Base-by-base conservation (phyloP, 305 asterid genomes). In the Fraxinus sp. region DNA sequence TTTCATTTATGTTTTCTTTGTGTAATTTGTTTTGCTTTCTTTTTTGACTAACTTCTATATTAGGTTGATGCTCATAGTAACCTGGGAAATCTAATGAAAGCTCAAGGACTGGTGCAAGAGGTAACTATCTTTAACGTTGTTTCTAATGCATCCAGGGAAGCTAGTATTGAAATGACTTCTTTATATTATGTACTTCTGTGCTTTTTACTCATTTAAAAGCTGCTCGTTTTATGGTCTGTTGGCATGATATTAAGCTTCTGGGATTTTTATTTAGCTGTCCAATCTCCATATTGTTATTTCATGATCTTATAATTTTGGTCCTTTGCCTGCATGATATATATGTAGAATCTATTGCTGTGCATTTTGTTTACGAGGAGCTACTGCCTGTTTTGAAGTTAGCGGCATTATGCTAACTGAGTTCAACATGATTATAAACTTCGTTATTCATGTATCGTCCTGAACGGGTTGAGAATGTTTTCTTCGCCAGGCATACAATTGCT, bases 1-100 rank as follows among this genome's bases (percentile, higher is more conserved):
- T 85, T 73, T 35, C 7, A 78, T 72, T 64, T 49, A 10, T 59
- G 16, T 77, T 39, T 79, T 73, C 43, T 18, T 74, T 16, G 32
- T 77, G 20, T 81, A 64, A 35, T 28, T 83, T 43, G 39, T 77
- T 37, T 79, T 85, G 80, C 37, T 79, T 77, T 57, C 37, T 26
- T 82, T 81, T 57, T 83, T 76, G 72, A 79, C 71, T n/a, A 30
- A 36, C 75, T 74, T 79, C 75, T 81, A 79, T 84, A 75, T 30
- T 85, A 96, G 99, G 99, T 96, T 83, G 99, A 96, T 89, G 98
- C 99, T 85, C 99, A 96, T 84, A 93, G 99, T 83, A 96, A 96
- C 89, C 96, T 96, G 81, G 99, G 99, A 73, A 96, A 96, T 90
- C 88, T 96, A 88, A 93, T 96, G 99, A 96, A 96, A 90, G 98